Base-by-base conservation (phyloP, 768 basidiomycete species). In the Boletus sensibilis region DNA sequence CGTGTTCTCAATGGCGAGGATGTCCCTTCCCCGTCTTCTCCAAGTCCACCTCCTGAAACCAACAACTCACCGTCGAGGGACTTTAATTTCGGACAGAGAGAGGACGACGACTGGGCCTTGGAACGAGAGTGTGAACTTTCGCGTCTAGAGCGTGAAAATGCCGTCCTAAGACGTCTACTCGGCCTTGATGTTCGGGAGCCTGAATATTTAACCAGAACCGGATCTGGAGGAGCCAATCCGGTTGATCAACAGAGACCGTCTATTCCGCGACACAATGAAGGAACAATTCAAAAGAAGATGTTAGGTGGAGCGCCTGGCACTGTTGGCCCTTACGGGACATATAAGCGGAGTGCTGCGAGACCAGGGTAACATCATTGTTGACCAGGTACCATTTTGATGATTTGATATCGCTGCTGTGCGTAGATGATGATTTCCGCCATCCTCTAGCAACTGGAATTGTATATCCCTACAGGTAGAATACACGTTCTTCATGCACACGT, bases 101-200 rank as follows among this genome's bases (percentile, higher is more conserved):
- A 69, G 34, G 91, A 91, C 3, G 72, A 73, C 1, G 92, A 96
- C 57, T 82, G 86, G 77, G 86, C 91, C 1, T 71, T 99, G 59
- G 92, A 94, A 65, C 79, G 95, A 57, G 97, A 98, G 69, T 87
- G 86, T 66, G 96, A 99, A 74, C 83, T 99, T 3, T 82, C 85
- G 33, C 79, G 94, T 49, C 76, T 99, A 39, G 87, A 95, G 73
- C 83, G 79, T 61, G 96, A 99, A 77, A 98, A 99, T 68, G 81
- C 83, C 50, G 81, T 90, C 60, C 74, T 99, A 59, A 79, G 88
- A 63, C 78, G 84, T 55, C 75, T 98, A 77, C 70, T 92, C 57
- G 85, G 82, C 1, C 70, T 86, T 18, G 75, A 74, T 0, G 63
- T 75, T 8, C 60, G 52, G 23, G 70, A 68, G 40, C 48, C 60